Conservation (phyloP, 345 rosid genomes). For the Anastatica hierochuntica region DNA sequence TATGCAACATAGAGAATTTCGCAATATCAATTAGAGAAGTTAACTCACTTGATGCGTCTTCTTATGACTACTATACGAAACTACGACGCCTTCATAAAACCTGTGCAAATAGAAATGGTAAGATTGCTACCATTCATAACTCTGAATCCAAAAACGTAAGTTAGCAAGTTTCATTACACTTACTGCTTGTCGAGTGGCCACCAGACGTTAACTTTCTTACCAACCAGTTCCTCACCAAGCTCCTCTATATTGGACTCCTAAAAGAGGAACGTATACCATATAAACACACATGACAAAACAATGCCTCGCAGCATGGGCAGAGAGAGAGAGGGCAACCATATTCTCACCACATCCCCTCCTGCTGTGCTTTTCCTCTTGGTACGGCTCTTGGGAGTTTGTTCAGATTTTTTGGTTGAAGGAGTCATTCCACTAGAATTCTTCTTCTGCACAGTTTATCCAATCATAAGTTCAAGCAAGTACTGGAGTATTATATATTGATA, state of each 20-base stretch:
- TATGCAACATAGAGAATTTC: not conserved
- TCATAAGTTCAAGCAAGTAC: not conserved
- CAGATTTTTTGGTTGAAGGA: conserved; percentile 18
- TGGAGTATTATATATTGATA: not conserved
- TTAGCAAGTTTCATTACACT: conserved; percentile 13
- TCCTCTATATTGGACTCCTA: conserved; percentile 29
- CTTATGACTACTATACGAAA: conserved; percentile 26
- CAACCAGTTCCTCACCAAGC: conserved; percentile 34
- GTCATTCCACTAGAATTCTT: conserved; percentile 11
- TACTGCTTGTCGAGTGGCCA: conserved; percentile 59
- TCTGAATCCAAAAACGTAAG: not conserved
- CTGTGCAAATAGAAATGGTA: conserved; percentile 29
- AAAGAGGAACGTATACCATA: conserved; percentile 9
- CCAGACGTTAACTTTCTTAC: conserved; percentile 47
- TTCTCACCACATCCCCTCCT: conserved; percentile 34
- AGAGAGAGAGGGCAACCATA: not conserved
- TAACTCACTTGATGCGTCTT: conserved; percentile 46
- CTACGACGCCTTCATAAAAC: conserved; percentile 57
- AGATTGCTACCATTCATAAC: not conserved
- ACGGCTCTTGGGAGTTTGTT: conserved; percentile 28
- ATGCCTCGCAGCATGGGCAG: not conserved
- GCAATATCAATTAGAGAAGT: not conserved
- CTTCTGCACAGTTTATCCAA: conserved; percentile 27
- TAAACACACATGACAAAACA: conserved; percentile 5
- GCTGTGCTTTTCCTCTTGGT: conserved; percentile 33